Evolutionary conservation across 257 asterid genomes (phyloP).

Genomic region (Rhazya stricta): DNA sequence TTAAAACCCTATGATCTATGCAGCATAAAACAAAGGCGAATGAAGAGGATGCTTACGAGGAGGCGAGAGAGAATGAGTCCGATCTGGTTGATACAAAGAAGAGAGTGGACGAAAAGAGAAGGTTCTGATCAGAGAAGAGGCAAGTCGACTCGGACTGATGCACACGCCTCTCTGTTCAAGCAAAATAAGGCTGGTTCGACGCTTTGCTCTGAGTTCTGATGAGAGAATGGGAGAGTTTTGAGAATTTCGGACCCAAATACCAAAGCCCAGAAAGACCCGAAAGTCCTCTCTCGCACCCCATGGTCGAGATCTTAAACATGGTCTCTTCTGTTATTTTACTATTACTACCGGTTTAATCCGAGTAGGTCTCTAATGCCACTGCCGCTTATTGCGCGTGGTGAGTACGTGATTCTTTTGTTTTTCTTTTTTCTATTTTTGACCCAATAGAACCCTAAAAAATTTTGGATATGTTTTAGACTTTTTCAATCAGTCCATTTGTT

Average conservation of each 20-base stretch:
- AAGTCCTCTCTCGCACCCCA: not conserved
- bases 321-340: not conserved
- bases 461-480: no score
- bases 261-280: constrained; percentile 1
- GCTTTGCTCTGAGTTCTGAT: not conserved
- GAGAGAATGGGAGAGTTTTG: not conserved
- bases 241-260: constrained; percentile 12
- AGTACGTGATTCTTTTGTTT: no score
- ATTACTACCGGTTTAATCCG: no score
- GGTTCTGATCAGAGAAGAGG: constrained; percentile 22
- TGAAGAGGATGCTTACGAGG: constrained; percentile 6
- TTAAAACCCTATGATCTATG: constrained; percentile 34
- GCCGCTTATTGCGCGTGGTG: not conserved
- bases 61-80: constrained; percentile 4
- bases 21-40: not conserved
- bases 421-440: no score
- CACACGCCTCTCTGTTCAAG: not conserved
- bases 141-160: constrained; percentile 12
- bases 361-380: not conserved
- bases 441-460: no score
- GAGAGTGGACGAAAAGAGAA: not conserved
- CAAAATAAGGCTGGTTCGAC: not conserved
- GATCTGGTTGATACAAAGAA: constrained; percentile 14
- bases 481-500: no score
- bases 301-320: constrained; percentile 1